A percentile compares a stretch with the other conserved stretches of the same genome.
These are phyloP conservation scores for Eleusine indica DNA, from an alignment of 176 grass and related monocot genomes.

Conservation along the genomic window DNA sequence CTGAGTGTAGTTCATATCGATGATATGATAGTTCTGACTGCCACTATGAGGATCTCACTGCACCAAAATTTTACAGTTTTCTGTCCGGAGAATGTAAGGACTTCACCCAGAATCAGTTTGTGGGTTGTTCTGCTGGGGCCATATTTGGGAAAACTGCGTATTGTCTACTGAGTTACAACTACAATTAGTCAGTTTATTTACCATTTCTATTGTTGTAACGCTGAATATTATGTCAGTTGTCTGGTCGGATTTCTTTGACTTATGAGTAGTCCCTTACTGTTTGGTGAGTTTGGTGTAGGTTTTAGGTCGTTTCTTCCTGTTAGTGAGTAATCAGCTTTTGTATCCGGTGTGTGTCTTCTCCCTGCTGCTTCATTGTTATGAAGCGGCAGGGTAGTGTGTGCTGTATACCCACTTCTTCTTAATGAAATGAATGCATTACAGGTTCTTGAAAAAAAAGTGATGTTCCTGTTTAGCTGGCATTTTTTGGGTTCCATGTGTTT, in stretches of 20 bases:
- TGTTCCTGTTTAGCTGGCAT: background rate
- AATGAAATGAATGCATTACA: no score
- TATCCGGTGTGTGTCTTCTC: no score
- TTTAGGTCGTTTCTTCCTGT: no score
- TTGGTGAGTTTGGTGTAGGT: no score
- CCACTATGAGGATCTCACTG: background rate
- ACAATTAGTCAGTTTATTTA: background rate
- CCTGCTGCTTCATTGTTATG: no score
- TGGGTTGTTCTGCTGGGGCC: background rate
- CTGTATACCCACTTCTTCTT: no score
- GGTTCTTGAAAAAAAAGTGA: background rate
- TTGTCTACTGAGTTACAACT: background rate
- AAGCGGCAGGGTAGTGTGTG: no score
- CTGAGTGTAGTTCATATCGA: background rate
- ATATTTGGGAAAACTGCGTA: background rate
- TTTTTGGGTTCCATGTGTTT: background rate
- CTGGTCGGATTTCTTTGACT: no score
- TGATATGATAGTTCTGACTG: background rate
- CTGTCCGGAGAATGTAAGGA: background rate
- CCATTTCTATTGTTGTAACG: background rate
- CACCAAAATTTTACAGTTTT: background rate
- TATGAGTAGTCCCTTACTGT: no score
- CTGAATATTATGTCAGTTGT: background rate
- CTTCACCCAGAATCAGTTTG: background rate
- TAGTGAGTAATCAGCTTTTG: no score